Conservation (phyloP, 768 basidiomycete species). For the Galerina sulciceps region DNA sequence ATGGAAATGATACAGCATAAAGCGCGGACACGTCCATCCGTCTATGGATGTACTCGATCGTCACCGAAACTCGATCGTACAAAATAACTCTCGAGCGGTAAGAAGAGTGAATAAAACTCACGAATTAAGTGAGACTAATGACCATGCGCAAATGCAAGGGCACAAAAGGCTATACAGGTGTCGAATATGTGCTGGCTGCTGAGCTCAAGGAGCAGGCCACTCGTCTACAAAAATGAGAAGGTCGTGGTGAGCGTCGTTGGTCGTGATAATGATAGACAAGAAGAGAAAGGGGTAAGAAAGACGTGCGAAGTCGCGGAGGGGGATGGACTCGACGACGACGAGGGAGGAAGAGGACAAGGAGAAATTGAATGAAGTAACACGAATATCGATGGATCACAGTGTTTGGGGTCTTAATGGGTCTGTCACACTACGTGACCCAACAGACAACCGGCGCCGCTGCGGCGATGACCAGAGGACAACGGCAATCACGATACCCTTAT, state of each 20-base stretch:
- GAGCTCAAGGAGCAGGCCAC: conserved; percentile 23
- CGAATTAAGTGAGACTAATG: conserved; percentile 17
- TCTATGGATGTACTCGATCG: conserved; percentile 15
- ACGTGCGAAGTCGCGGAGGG: conserved; percentile 35
- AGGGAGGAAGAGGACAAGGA: conserved; percentile 29
- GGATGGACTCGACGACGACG: conserved; percentile 46
- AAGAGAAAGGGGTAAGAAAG: conserved; percentile 28
- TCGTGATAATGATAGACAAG: conserved; percentile 36
- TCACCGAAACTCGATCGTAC: conserved; percentile 9
- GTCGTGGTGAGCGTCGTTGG: conserved; percentile 48
- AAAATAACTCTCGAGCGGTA: conserved; percentile 4
- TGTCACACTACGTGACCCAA: conserved; percentile 8
- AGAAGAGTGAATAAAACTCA: conserved; percentile 11
- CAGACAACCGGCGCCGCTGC: conserved; percentile 31
- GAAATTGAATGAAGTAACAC: conserved; percentile 31
- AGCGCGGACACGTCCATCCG: conserved; percentile 8
- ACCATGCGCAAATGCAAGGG: conserved; percentile 18
- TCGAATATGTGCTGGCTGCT: conserved; percentile 12
- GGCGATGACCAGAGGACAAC: conserved; percentile 19
- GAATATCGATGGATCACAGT: conserved; percentile 28
- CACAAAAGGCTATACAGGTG: conserved; percentile 20
- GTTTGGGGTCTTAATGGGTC: conserved; percentile 18
- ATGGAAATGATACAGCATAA: background rate
- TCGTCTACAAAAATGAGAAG: conserved; percentile 27
- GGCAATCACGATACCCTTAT: conserved; percentile 20